Evolutionary conservation across 352 stramenopile species (phyloP), one percentile per base, ranked within the genome.

Genomic region (Phytophthora fragariae): DNA sequence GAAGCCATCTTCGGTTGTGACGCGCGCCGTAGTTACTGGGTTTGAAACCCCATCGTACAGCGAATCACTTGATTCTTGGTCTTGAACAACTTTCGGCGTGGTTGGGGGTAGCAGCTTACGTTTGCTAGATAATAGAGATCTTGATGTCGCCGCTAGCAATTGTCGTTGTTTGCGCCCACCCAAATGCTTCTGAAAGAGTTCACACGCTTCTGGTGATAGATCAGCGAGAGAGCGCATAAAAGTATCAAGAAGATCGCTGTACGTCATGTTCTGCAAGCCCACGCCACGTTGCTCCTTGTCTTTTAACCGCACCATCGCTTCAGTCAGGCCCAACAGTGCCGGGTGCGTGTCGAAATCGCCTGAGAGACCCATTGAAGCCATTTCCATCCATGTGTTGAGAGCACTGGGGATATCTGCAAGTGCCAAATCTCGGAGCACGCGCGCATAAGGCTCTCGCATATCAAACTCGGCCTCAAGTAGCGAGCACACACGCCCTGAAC

Each of bases 201-300:
- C 86, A 53, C 81, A 92, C 7, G 86, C 82, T 50, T 92, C 77
- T 0, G 71, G 47, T 2, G 86, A 93, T 47, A 93, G 63, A 17
- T 86, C 82, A 1, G 78, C 77, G 2, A 95, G 61, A 9, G 83
- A 79, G 9, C 77, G 77, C 83, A 93, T 89, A 61, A 94, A 95
- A 4, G 73, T 62, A 65, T 95, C 85, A 14, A 95, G 71, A 24
- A 81, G 76, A 33, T 84, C 70, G 41, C 76, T 92, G 68, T 92
- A 93, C 19, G 58, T 77, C 89, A 95, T 95, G 68, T 95, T 95
- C 71, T 95, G 89, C 61, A 92, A 68, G 0, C 88, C 88, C 7
- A 95, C 86, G 8, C 88, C 86, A 27, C 88, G 88, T 3, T 82
- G 74, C 56, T 94, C 81, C 67, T 95, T 95, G 57, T 94, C 83